Base-by-base conservation (phyloP, 2,329 filamentous ascomycete species). In the Aspergillus arachidicola region DNA sequence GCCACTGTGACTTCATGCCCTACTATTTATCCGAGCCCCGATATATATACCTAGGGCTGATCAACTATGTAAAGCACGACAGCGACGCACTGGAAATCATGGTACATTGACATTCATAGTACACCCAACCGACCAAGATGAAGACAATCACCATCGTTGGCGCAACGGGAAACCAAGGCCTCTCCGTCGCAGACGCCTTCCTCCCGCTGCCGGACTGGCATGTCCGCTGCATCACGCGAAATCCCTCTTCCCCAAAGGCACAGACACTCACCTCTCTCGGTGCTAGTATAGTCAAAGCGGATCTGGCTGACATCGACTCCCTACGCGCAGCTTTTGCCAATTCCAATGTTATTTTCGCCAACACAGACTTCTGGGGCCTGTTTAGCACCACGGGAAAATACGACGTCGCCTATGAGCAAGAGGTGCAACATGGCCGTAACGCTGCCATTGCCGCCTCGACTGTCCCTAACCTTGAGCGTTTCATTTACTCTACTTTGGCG, bases 321-420 rank as follows among this genome's bases (percentile, higher is more conserved):
- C 70, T 79, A 1, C 60, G 58, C 11, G 32, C 38, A 19, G 76
- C 76, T 5, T 79, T 79, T 59, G 19, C 66, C 2, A 81, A 80
- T 9, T 84, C 83, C 21, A 80, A 82, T 62, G 70, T 81, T 61
- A 85, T 87, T 63, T 87, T 87, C 73, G 78, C 79, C 64, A 82
- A 85, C 57, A 87, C 85, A 0, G 81, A 87, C 65, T 87, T 84
- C 73, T 87, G 82, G 81, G 81, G 82, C 58, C 78, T 80, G 1
- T 85, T 85, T 64, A 80, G 78, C 6, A 80, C 76, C 60, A 64
- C 50, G 0, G 60, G 63, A 10, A 57, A 50, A 1, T 67, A 63
- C 41, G 43, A 28, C 38, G 51, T 61, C 4, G 82, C 82, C 0
- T 84, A 83, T 64, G 76, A 84, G 0, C 72, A 81, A 2, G 86